Conservation (phyloP, 352 stramenopile genomes). For the Phytophthora foliorum region DNA sequence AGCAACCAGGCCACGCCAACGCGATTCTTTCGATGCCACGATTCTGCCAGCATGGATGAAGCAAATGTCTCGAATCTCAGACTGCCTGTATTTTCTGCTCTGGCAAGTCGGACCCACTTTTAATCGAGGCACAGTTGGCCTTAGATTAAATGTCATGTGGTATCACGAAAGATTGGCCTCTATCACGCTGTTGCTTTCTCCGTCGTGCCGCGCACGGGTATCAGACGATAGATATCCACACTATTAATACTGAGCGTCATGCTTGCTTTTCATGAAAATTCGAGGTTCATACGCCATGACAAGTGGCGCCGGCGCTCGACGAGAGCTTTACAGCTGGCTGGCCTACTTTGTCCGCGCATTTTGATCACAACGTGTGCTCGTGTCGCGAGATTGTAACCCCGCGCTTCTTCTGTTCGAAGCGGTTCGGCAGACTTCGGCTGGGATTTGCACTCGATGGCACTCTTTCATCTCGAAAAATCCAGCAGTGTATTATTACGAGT, state of each 20-base stretch:
- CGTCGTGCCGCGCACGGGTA: background rate
- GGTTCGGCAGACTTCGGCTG: constrained; percentile 22
- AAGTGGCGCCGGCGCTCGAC: too few relatives aligned
- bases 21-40: constrained; percentile 7
- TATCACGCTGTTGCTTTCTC: too few relatives aligned
- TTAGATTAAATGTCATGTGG: constrained; percentile 13
- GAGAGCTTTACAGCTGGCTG: background rate
- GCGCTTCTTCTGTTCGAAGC: constrained; percentile 28
- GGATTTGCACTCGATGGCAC: background rate
- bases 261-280: background rate
- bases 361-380: constrained; percentile 10
- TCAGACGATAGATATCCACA: background rate
- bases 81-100: background rate
- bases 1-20: background rate
- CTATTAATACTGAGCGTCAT: too few relatives aligned
- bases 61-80: constrained; percentile 20
- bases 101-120: constrained; percentile 10
- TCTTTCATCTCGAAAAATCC: constrained; percentile 22
- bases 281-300: background rate
- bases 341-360: background rate
- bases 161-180: background rate
- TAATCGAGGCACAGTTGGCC: constrained; percentile 7
- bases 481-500: constrained; percentile 22
- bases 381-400: constrained; percentile 11
- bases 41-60: constrained; percentile 4